Percentiles rank a stretch among this genome's conserved stretches.
Conservation (phyloP, 371 early-diverging fungal genomes). For the Massospora cicadina region DNA sequence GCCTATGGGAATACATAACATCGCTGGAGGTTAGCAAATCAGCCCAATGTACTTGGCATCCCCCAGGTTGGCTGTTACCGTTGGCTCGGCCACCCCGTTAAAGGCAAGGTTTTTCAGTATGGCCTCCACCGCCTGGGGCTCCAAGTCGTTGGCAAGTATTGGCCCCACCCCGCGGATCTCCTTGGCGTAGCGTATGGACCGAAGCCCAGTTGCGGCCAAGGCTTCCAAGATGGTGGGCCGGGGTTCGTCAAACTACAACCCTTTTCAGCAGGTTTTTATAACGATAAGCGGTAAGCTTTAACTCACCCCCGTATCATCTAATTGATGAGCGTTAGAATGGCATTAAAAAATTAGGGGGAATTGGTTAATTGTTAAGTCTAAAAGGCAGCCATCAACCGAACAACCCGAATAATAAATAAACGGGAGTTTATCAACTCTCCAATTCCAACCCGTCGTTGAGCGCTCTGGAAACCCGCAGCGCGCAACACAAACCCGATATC, state of each 20-base stretch:
- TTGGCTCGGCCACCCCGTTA: conserved; percentile 54
- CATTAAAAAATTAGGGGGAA: neutral
- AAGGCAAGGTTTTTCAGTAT: conserved; percentile 77
- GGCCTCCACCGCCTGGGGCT: conserved; percentile 70
- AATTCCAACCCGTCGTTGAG: no score
- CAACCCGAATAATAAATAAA: neutral
- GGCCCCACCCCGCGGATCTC: conserved; percentile 69
- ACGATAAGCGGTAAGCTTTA: neutral
- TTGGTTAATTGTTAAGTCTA: neutral
- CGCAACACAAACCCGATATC: no score
- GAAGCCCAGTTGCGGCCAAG: conserved; percentile 94
- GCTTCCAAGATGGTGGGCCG: conserved; percentile 83
- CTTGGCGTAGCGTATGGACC: conserved; percentile 96
- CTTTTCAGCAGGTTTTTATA: neutral
- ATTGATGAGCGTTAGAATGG: neutral
- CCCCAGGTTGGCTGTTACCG: conserved; percentile 62
- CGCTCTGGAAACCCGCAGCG: no score
- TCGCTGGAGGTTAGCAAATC: conserved; percentile 18
- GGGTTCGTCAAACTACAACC: conserved; percentile 13
- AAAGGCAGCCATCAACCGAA: neutral
- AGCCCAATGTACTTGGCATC: conserved; percentile 71
- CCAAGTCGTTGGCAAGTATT: conserved; percentile 92
- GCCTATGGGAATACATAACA: conserved; percentile 65
- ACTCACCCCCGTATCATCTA: no score
- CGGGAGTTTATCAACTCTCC: no score